Conservation (phyloP, 805 yeast species). For the Kodamaea neixiangensis region DNA sequence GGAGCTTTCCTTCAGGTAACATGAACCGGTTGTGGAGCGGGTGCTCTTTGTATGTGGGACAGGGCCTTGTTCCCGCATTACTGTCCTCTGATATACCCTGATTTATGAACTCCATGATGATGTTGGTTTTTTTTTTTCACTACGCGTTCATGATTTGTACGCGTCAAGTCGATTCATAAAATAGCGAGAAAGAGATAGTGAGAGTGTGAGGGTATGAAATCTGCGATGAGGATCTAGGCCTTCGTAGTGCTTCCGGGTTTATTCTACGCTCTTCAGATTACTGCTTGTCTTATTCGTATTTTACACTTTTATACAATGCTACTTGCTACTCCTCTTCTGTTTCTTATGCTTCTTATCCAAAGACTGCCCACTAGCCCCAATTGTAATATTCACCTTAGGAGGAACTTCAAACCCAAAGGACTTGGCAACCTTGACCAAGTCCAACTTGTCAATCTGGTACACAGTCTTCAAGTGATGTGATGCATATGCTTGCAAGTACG, state of each 20-base stretch:
- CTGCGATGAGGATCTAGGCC: too few relatives aligned
- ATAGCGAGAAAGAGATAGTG: not conserved
- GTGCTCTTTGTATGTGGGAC: not conserved
- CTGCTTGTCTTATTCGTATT: not conserved
- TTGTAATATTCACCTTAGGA: conserved; percentile 94
- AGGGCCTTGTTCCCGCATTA: not conserved
- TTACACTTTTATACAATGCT: conserved; percentile 6
- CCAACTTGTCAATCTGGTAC: conserved; percentile 93
- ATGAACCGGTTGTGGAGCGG: conserved; percentile 21
- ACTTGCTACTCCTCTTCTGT: conserved; percentile 31
- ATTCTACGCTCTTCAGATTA: too few relatives aligned
- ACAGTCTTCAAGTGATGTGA: conserved; percentile 96
- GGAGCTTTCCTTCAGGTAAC: conserved; percentile 19
- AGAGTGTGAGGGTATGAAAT: not conserved
- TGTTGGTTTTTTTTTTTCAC: not conserved
- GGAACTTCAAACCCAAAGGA: conserved; percentile 94
- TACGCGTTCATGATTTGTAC: not conserved
- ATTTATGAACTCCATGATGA: conserved; percentile 10
- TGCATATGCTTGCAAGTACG: conserved; percentile 96
- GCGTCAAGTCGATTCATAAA: conserved; percentile 2
- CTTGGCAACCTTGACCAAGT: conserved; percentile 90
- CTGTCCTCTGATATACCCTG: conserved; percentile 1
- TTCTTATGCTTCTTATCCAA: conserved; percentile 49
- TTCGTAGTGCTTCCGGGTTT: too few relatives aligned
- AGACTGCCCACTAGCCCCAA: conserved; percentile 87